These are phyloP conservation scores for Mycosphaerella arachidis DNA, from an alignment of 2,329 filamentous ascomycete genomes.

Conservation along the genomic window DNA sequence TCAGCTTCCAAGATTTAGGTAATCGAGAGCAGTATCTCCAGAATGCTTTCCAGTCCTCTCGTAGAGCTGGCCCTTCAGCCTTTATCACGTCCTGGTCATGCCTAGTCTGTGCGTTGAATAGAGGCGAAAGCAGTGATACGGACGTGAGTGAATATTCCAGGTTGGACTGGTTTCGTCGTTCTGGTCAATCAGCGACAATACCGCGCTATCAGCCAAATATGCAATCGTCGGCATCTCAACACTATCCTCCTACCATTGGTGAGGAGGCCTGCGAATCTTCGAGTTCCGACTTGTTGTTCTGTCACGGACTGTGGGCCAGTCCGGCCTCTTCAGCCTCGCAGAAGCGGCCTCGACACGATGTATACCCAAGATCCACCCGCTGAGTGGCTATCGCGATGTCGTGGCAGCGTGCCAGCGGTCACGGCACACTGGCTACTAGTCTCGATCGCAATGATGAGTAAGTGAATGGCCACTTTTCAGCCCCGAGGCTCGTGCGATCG, in stretches of 20 bases:
- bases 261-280: not conserved
- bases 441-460: not conserved
- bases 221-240: not conserved
- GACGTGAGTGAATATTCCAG: not conserved
- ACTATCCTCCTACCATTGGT: not conserved
- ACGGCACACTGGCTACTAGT: not conserved
- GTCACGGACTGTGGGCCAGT: no score
- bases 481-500: not conserved
- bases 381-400: not conserved
- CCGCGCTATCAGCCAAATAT: no score
- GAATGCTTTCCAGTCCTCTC: not conserved
- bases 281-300: no score
- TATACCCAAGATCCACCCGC: not conserved
- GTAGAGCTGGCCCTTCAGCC: not conserved
- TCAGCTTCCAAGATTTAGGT: not conserved
- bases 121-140: no score
- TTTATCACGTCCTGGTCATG: no score
- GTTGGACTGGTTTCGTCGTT: not conserved
- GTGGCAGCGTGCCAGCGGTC: not conserved
- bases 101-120: no score
- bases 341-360: not conserved
- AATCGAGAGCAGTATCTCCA: not conserved
- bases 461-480: not conserved
- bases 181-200: no score
- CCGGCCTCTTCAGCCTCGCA: no score